Base-by-base conservation (phyloP, 2,329 filamentous ascomycete species). In the Ceratocystis cacaofunesta region DNA sequence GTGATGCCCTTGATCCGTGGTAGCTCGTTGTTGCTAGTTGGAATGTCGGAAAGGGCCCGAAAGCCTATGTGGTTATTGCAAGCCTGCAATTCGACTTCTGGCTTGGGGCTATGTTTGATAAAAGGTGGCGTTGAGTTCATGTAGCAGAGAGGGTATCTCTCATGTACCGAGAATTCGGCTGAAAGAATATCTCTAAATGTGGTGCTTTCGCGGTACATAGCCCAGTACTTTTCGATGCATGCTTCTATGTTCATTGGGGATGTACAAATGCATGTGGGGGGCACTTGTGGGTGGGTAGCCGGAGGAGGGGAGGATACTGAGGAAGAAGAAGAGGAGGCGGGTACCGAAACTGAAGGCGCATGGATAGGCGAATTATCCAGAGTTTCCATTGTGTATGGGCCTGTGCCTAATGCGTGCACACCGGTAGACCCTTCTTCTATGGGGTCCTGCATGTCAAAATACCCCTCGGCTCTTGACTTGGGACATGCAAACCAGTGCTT, bases 401-500 rank as follows among this genome's bases (percentile, higher is more conserved):
- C 25, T 25, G 19, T 50, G n/a, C 5, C 48, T 52, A 25, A 10
- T 25, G 10, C 8, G 10, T 22, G 48, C n/a, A 22, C 8, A 22
- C 7, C 48, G 4, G 8, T 50, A 3, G 19, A 22, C 19, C 12
- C n/a, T 3, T 48, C 46, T 50, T 50, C 48, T 12, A 25, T 15
- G n/a, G 48, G 2, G n/a, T 7, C 48, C 2, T 19, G 7, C 10
- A 4, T 22, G 22, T 12, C 12, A 12, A 22, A 12, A 19, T 50
- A 19, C 12, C n/a, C 52, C 15, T 30, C 52, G 28, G 10, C 10
- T 19, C 30, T 58, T 8, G 55, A 58, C 55, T n/a, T 58, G 17
- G 25, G 15, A 8, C 61, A 63, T 30, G 61, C 46, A 28, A 50
- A 63, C 25, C 44, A 63, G 17, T 63, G 61, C 32, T n/a, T 32